Conservation (phyloP, 2,329 filamentous ascomycete genomes). For the Aspergillus quadricinctus region DNA sequence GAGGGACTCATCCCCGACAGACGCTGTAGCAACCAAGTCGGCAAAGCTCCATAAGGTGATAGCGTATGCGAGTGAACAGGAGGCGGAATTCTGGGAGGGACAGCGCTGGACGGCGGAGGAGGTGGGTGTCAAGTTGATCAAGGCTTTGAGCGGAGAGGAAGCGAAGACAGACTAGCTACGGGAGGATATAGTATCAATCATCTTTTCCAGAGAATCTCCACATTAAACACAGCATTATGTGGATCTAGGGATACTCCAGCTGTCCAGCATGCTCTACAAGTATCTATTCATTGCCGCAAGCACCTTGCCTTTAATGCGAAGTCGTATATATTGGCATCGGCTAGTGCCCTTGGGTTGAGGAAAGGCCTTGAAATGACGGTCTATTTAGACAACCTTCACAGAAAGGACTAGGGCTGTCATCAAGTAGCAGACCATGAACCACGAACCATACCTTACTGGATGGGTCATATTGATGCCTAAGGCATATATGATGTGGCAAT, state of each 20-base stretch:
- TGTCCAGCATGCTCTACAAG: too few relatives aligned
- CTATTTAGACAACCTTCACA: too few relatives aligned
- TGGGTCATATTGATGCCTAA: background rate
- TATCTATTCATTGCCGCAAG: too few relatives aligned
- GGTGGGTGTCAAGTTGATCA: conserved; percentile 50
- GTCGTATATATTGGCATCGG: too few relatives aligned
- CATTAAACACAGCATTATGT: background rate
- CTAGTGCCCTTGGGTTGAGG: too few relatives aligned
- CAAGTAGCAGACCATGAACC: too few relatives aligned
- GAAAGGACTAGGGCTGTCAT: too few relatives aligned
- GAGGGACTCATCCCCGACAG: conserved; percentile 5
- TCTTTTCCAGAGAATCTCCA: background rate
- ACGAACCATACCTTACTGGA: background rate
- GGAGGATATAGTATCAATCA: conserved; percentile 3
- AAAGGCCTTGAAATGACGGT: too few relatives aligned
- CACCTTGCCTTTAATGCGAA: too few relatives aligned
- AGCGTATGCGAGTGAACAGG: conserved; percentile 33
- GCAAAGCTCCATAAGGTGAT: conserved; percentile 22
- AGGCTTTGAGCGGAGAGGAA: conserved; percentile 34
- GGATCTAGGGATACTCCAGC: background rate
- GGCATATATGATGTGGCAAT: background rate
- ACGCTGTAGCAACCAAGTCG: conserved; percentile 20
- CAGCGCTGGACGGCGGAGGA: conserved; percentile 49
- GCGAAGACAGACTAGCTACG: conserved; percentile 5
- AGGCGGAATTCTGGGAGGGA: conserved; percentile 51